Percentiles rank a stretch among this genome's conserved stretches.
Conservation (phyloP, 2,329 filamentous ascomycete genomes). For the Tolypocladium album region DNA sequence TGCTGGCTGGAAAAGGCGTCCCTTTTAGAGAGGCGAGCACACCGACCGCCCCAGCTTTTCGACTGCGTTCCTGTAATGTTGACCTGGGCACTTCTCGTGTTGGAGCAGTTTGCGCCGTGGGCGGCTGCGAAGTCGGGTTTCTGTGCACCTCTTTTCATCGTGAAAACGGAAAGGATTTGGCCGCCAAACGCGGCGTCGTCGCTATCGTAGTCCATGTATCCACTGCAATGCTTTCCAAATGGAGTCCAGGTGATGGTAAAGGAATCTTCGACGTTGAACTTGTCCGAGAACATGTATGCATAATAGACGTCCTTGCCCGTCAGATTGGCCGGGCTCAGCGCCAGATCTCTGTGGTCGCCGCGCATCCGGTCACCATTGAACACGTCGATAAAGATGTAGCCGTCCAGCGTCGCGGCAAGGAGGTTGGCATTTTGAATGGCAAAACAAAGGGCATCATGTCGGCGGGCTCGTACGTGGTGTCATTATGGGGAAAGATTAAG, state of each 20-base stretch:
- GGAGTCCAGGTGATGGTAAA: not conserved
- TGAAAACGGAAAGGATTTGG: not conserved
- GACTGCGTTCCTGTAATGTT: not conserved
- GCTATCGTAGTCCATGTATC: not conserved
- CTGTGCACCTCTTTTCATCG: not conserved
- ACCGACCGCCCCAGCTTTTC: not conserved
- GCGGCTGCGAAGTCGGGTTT: not conserved
- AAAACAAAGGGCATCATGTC: not conserved
- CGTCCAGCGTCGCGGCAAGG: not conserved
- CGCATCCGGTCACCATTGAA: not conserved
- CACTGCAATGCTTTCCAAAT: not conserved
- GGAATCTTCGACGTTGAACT: not conserved
- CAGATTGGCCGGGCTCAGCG: not conserved
- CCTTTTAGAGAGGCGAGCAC: not conserved
- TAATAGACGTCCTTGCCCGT: not conserved
- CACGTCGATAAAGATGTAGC: not conserved
- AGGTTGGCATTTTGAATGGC: not conserved
- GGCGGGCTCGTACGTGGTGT: not conserved
- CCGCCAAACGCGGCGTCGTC: not conserved
- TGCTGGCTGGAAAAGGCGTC: not conserved
- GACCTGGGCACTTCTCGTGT: not conserved
- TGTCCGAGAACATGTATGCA: not conserved
- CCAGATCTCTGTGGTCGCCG: not conserved
- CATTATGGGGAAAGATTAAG: not conserved
- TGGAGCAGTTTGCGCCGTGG: not conserved